Evolutionary conservation across 768 basidiomycete genomes (phyloP), one percentile per base, ranked within the genome.

Genomic region (Antrodiella citrinella): DNA sequence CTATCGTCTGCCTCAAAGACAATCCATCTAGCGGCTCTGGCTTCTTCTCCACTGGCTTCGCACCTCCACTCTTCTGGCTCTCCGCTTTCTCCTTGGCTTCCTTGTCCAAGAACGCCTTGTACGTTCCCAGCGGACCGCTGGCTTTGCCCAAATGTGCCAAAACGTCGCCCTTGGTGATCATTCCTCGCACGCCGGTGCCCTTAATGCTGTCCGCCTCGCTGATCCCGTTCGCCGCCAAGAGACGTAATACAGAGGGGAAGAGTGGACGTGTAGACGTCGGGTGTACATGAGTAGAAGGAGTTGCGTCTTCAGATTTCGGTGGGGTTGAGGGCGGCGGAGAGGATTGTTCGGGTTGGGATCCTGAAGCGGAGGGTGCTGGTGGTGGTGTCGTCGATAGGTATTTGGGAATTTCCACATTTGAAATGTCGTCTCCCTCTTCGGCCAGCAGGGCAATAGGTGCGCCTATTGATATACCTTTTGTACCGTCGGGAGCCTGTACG

Each of bases 131-230:
- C 0, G 91, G 88, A 26, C 75, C 73, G 10, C 83, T 83, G 18
- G 92, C 87, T 66, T 84, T 83, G 18, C 95, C 95, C 4, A 96
- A 73, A 67, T 81, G 83, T 2, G 90, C 71, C 23, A 99, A 75
- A 1, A 98, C 84, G 62, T 99, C 95, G 10, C 96, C 96, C 66
- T 97, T 97, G 44, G 94, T 98, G 53, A 98, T 66, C 86, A 93
- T 94, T 12, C 96, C 95, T 30, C 88, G 77, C 47, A 89, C 73
- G 45, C 95, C 95, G 2, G 92, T 95, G 4, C 88, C 93, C 54
- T 84, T 85, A 63, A 99, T 87, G 49, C 73, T 71, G 47, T 79
- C 77, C 20, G 78, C 69, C 54, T 84, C 74, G 4, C 70, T 59
- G 25, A 92, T 70, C 45, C 65, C 59, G 59, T 88, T 66, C 53